Conservation (phyloP, 2,329 filamentous ascomycete species). For the Coniochaeta prunicola region DNA sequence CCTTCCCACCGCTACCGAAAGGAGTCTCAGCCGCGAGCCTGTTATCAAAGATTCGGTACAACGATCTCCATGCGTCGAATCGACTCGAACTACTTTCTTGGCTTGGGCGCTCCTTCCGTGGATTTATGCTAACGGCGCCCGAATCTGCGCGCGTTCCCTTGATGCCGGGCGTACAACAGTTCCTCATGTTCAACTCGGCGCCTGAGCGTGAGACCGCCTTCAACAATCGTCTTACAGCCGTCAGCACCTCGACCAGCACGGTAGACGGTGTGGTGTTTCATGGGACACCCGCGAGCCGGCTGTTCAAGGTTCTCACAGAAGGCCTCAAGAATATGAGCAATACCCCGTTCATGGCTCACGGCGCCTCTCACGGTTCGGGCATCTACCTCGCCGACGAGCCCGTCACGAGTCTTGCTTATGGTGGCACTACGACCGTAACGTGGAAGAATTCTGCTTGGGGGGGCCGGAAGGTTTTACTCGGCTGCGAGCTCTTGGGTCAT, state of each 20-base stretch:
- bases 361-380: neutral
- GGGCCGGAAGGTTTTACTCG: slow-evolving; percentile 11
- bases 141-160: slow-evolving; percentile 9
- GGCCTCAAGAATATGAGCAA: slow-evolving; percentile 12
- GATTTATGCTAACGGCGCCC: slow-evolving; percentile 14
- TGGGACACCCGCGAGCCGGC: slow-evolving; percentile 7
- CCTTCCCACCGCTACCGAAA: slow-evolving; percentile 11
- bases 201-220: slow-evolving; percentile 13
- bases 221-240: neutral
- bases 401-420: slow-evolving; percentile 6
- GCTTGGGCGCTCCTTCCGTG: slow-evolving; percentile 14
- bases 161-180: slow-evolving; percentile 15
- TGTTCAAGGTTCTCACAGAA: slow-evolving; percentile 15
- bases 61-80: neutral
- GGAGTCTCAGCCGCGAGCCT: slow-evolving; percentile 7
- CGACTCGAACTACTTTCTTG: slow-evolving; percentile 12
- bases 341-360: slow-evolving; percentile 4
- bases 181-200: slow-evolving; percentile 13
- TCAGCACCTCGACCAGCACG: neutral
- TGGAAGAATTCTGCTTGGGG: slow-evolving; percentile 11
- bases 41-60: slow-evolving; percentile 8
- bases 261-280: slow-evolving; percentile 12
- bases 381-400: slow-evolving; percentile 10
- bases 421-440: slow-evolving; percentile 2
- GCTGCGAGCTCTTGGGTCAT: slow-evolving; percentile 13